Base-by-base conservation (phyloP, 148 eudicot species). In the Suaeda aralocaspica region DNA sequence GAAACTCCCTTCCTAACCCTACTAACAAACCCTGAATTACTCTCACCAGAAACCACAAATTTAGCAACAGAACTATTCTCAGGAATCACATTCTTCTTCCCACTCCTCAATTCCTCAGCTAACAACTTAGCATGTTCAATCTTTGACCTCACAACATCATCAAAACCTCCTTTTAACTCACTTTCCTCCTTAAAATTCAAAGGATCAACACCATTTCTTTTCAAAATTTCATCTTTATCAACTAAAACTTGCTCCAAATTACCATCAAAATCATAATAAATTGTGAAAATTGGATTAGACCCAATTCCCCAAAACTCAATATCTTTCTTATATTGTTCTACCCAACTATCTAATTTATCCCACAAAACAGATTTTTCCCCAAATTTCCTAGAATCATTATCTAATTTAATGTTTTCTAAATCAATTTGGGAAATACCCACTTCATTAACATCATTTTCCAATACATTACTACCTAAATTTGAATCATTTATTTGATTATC, bases 251-350 rank as follows among this genome's bases (percentile, higher is more conserved):
- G 79, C 69, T 89, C 75, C 16, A 92, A 79, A 31, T 74, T 84
- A 61, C 92, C 92, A 33, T 78, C 74, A 50, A 72, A 70, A 82
- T 84, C 83, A 73, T 76, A 85, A 68, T 63, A 81, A 71, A 89
- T 82, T 72, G 79, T 79, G 69, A 92, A 89, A 78, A 92, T 83
- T 46, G 87, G 85, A 59, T 83, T 80, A 48, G 83, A 82, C 70
- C 97, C 97, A 78, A 84, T 75, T 19, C 97, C 97, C 97, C 97
- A 92, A 84, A 81, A 84, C 69, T 87, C 91, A 2, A 71, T 61
- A 76, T 89, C 92, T 24, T 78, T 73, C 85, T 88, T 86, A 76
- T 83, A 88, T 80, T 83, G 89, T 72, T 87, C 88, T 72, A 73
- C 80, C 98, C 98, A 89, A 57, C 75, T 69, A 81, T 84, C 90